Evolutionary conservation across 2,329 filamentous ascomycete genomes (phyloP), one percentile per base, ranked within the genome.

Genomic region (Trichoderma sp.): DNA sequence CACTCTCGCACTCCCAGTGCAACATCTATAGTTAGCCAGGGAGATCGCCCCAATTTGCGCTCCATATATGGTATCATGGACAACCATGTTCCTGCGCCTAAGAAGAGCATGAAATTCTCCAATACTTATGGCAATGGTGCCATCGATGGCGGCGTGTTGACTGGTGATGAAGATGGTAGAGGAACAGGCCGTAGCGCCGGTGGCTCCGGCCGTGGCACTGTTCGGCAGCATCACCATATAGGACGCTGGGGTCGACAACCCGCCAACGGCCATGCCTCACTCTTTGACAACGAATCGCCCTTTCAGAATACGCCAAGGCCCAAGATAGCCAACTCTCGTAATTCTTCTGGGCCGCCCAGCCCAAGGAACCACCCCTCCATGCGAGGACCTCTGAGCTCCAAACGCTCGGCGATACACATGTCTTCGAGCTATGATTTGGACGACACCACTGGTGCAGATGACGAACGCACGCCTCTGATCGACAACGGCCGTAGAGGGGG

Each of bases 41-140:
- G 87, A 14, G 90, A 94, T 66, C 78, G 81, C 30, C 77, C 85
- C 83, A 77, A 84, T 74, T 81, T 87, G 75, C 86, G 90, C 65
- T 88, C 87, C n/a, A 90, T 93, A 69, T 88, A 89, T 70, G 85
- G 86, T 64, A 81, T 91, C 32, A 82, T 92, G 74, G 91, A 94
- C 69, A 85, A 83, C 24, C 80, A 78, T 63, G 75, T 79, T 1
- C 79, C 79, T 28, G 78, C 76, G 4, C 78, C 80, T 24, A 97
- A 96, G 81, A 94, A 93, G 82, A 96, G 91, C 80, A 97, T 97
- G 93, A 98, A 97, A 76, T 98, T 98, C 76, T 91, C 92, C 69
- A 95, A 93, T 78, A 89, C 91, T 1, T 93, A 92, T 79, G 37
- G 43, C 54, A 89, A 84, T 72, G 89, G 86, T 71, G 88, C 81